Evolutionary conservation across 139 green algal species (phyloP).

Genomic region (Chlorella sp.): DNA sequence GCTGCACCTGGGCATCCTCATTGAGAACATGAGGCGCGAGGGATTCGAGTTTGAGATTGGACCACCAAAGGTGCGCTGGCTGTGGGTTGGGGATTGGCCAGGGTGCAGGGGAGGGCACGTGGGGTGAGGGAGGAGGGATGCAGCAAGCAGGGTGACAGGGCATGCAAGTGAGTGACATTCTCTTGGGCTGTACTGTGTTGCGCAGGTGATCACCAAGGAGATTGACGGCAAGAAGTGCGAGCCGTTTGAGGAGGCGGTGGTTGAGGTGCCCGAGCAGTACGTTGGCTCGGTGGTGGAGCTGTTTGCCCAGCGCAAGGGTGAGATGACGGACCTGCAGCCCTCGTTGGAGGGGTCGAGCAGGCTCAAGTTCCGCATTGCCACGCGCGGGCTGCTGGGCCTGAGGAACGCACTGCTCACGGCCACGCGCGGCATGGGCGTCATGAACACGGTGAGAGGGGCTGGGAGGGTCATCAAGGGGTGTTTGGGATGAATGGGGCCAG

Average conservation of each 20-base stretch:
- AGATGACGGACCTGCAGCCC: slow-evolving; percentile 13
- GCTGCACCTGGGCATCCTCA: slow-evolving; percentile 90
- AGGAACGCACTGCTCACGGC: slow-evolving; percentile 93
- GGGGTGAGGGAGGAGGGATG: too few relatives aligned
- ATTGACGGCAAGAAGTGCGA: slow-evolving; percentile 73
- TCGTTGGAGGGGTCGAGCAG: slow-evolving; percentile 40
- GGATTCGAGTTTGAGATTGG: slow-evolving; percentile 89
- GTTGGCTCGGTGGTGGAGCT: slow-evolving; percentile 78
- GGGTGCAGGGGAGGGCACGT: too few relatives aligned
- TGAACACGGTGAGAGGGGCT: slow-evolving; percentile 78
- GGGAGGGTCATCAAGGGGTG: too few relatives aligned
- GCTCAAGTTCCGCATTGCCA: slow-evolving; percentile 80
- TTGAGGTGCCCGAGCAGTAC: slow-evolving; percentile 67
- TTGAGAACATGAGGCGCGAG: slow-evolving; percentile 97
- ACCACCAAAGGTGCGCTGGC: slow-evolving; percentile 61
- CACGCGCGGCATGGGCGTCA: slow-evolving; percentile 87
- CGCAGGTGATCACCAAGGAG: slow-evolving; percentile 84
- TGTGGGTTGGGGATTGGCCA: too few relatives aligned
- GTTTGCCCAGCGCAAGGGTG: slow-evolving; percentile 85
- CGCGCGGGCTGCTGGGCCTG: slow-evolving; percentile 88
- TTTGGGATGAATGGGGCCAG: too few relatives aligned
- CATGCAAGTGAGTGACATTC: too few relatives aligned
- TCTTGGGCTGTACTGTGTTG: too few relatives aligned
- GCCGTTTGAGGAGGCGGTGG: slow-evolving; percentile 88
- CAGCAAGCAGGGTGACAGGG: too few relatives aligned